Conservation (phyloP, 2,329 filamentous ascomycete genomes). For the Aspergillus tubingensis region DNA sequence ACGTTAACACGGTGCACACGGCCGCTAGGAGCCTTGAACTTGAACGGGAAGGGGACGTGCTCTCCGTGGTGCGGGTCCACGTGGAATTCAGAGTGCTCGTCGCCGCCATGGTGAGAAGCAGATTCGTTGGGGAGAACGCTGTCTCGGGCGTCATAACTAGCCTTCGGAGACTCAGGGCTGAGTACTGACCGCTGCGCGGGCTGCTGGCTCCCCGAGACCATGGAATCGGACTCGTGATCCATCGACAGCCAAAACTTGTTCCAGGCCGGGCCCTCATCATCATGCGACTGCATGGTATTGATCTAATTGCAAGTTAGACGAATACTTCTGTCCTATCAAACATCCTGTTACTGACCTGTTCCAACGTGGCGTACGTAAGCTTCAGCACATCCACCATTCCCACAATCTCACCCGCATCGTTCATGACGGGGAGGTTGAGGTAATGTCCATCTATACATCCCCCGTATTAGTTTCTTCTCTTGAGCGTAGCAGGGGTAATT, state of each 20-base stretch:
- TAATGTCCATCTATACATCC: conserved; percentile 81
- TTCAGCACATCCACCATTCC: conserved; percentile 99
- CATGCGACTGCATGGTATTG: conserved; percentile 86
- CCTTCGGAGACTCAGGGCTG: conserved; percentile 72
- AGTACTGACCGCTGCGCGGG: conserved; percentile 72
- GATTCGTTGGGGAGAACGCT: conserved; percentile 92
- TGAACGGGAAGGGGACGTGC: conserved; percentile 89
- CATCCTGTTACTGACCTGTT: conserved; percentile 66
- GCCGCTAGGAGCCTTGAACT: conserved; percentile 96
- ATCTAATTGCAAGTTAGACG: conserved; percentile 50
- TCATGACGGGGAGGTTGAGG: conserved; percentile 97
- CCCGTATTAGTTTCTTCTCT: conserved; percentile 5
- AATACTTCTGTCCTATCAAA: neutral
- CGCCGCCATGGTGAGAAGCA: conserved; percentile 86
- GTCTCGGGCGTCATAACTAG: conserved; percentile 68
- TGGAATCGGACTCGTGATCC: conserved; percentile 90
- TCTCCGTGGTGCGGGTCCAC: conserved; percentile 60
- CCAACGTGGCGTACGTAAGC: conserved; percentile 94
- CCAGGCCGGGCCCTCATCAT: conserved; percentile 95
- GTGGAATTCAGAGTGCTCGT: conserved; percentile 69
- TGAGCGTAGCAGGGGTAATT: neutral
- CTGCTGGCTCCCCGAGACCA: conserved; percentile 86
- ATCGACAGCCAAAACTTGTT: conserved; percentile 99
- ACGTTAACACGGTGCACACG: conserved; percentile 92
- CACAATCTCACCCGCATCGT: conserved; percentile 93